Percentiles rank a stretch among this genome's conserved stretches.
phyloP scores from a whole-genome alignment of 2,329 filamentous ascomycete species.

The Chrysoporthe puriensis region DNA sequence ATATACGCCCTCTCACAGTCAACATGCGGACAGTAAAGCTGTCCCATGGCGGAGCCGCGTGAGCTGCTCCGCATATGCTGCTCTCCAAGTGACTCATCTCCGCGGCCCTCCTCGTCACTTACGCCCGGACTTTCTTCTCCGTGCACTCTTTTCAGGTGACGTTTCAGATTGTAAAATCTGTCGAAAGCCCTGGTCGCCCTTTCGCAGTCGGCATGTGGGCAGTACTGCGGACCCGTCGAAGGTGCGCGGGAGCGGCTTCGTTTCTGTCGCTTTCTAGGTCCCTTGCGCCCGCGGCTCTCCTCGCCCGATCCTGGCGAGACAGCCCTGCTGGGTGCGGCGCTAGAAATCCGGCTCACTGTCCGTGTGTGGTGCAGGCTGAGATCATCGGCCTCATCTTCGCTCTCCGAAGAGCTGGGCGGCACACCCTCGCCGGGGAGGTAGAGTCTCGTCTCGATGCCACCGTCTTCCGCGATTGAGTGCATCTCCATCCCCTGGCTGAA shows the following conservation, averaged over 20 bases:
- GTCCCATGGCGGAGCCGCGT: slow-evolving; percentile 27
- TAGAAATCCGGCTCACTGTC: slow-evolving; percentile 26
- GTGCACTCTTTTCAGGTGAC: slow-evolving; percentile 53
- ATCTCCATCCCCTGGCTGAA: slow-evolving; percentile 76
- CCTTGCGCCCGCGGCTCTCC: background rate
- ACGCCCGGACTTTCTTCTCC: slow-evolving; percentile 28
- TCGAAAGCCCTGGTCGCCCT: slow-evolving; percentile 43
- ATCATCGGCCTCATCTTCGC: background rate
- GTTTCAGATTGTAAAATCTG: slow-evolving; percentile 39
- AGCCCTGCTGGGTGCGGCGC: slow-evolving; percentile 18
- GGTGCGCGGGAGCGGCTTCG: slow-evolving; percentile 31
- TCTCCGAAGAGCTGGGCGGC: slow-evolving; percentile 19
- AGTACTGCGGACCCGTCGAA: slow-evolving; percentile 37
- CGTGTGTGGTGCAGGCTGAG: slow-evolving; percentile 14
- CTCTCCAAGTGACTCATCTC: slow-evolving; percentile 1
- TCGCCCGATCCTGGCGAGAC: background rate
- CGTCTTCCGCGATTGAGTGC: slow-evolving; percentile 47
- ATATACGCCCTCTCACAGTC: slow-evolving; percentile 41
- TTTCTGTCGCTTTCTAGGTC: slow-evolving; percentile 15
- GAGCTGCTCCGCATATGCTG: slow-evolving; percentile 28
- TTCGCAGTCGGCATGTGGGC: slow-evolving; percentile 43
- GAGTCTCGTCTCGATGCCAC: slow-evolving; percentile 36
- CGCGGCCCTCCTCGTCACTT: background rate
- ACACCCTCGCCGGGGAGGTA: slow-evolving; percentile 38
- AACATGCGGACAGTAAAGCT: slow-evolving; percentile 41